Evolutionary conservation across 768 basidiomycete species (phyloP).

Genomic region (Pilatotrama ljubarskyi): DNA sequence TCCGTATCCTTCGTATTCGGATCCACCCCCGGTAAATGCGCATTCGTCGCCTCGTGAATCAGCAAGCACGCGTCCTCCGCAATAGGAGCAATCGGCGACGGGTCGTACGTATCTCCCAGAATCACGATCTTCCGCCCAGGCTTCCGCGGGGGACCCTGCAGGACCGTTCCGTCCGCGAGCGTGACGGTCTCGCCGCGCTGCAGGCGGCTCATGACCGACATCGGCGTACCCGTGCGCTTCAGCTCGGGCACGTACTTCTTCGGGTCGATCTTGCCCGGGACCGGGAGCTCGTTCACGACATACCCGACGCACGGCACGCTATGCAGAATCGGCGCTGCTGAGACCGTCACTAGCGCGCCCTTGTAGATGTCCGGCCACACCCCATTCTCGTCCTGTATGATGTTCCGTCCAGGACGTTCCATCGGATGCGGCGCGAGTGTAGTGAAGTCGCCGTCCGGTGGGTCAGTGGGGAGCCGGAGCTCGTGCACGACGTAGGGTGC

Average conservation of each 20-base stretch:
- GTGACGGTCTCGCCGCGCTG: conserved; percentile 63
- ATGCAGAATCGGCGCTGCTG: conserved; percentile 77
- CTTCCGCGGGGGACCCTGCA: conserved; percentile 65
- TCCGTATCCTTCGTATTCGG: conserved; percentile 56
- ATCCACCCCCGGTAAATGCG: conserved; percentile 70
- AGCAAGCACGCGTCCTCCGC: conserved; percentile 70
- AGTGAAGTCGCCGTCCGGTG: conserved; percentile 49
- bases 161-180: conserved; percentile 70
- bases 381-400: conserved; percentile 52
- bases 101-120: conserved; percentile 84
- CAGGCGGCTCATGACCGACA: conserved; percentile 64
- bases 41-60: conserved; percentile 90
- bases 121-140: conserved; percentile 78
- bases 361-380: conserved; percentile 68
- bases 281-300: conserved; percentile 65
- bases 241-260: conserved; percentile 65
- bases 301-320: conserved; percentile 83
- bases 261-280: conserved; percentile 79
- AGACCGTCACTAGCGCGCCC: conserved; percentile 57
- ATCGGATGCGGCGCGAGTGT: conserved; percentile 46
- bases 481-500: conserved; percentile 81
- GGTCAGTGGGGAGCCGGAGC: conserved; percentile 64
- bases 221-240: conserved; percentile 66
- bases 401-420: conserved; percentile 69
- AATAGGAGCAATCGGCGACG: conserved; percentile 60